phyloP scores from a whole-genome alignment of 257 asterid genomes.

The Prunella vulgaris region DNA sequence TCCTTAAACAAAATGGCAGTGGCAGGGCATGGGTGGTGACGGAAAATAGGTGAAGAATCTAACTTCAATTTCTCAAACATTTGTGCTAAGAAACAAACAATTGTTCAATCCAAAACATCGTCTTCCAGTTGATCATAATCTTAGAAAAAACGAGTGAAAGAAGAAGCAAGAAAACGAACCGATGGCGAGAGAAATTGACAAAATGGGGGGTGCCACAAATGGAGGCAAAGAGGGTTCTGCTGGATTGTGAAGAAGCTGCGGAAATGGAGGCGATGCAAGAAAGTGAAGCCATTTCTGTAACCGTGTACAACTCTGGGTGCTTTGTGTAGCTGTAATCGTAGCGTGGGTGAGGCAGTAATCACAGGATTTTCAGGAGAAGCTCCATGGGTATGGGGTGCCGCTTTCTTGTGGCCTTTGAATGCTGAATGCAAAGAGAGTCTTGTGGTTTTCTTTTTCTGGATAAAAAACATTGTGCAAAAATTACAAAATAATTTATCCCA shows the following conservation, averaged over 20 bases:
- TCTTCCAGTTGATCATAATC: background rate
- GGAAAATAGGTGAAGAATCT: background rate
- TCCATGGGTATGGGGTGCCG: background rate
- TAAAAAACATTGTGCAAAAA: background rate
- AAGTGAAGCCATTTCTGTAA: conserved; percentile 42
- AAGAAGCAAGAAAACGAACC: conserved; percentile 26
- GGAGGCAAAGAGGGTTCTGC: conserved; percentile 27
- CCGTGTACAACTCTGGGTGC: background rate
- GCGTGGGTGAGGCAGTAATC: too few relatives aligned
- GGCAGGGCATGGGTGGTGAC: background rate
- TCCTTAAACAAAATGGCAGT: background rate
- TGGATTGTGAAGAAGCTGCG: conserved; percentile 24
- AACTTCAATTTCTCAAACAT: background rate
- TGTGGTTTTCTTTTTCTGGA: conserved; percentile 19
- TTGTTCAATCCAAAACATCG: background rate
- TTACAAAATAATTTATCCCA: too few relatives aligned
- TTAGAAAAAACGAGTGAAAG: too few relatives aligned
- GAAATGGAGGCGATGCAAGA: conserved; percentile 35
- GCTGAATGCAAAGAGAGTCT: background rate
- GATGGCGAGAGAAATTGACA: conserved; percentile 19
- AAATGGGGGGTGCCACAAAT: conserved; percentile 11
- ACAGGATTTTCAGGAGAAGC: conserved; percentile 21
- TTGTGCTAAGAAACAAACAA: background rate
- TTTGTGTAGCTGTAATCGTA: background rate
- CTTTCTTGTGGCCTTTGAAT: background rate